phyloP scores from a whole-genome alignment of 306 rosid species.

The Cercis canadensis region DNA sequence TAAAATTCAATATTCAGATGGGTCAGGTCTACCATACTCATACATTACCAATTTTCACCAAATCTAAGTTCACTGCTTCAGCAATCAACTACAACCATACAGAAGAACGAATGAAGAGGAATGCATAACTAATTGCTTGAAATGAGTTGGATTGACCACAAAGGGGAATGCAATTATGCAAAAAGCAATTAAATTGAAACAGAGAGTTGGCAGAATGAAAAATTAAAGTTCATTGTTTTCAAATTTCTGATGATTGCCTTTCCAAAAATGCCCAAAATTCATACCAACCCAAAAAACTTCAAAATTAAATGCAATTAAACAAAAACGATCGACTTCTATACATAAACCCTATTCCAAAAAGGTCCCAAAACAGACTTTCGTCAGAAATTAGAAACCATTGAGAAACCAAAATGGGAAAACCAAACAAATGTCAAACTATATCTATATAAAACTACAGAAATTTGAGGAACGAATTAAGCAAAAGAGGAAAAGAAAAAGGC shows the following conservation, averaged over 20 bases:
- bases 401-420: not conserved
- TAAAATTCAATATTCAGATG: not conserved
- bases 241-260: not conserved
- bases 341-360: not conserved
- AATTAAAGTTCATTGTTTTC: no score
- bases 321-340: not conserved
- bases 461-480: not conserved
- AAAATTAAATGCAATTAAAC: not conserved
- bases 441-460: conserved; percentile 13
- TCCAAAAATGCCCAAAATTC: not conserved
- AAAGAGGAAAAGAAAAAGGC: not conserved
- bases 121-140: not conserved
- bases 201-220: not conserved
- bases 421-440: not conserved
- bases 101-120: not conserved
- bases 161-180: not conserved
- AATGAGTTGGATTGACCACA: not conserved
- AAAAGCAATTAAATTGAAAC: not conserved
- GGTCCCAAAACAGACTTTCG: not conserved
- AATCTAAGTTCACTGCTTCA: not conserved
- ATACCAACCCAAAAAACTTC: not conserved
- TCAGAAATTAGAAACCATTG: not conserved
- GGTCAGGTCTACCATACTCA: not conserved
- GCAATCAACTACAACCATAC: not conserved
- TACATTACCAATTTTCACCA: not conserved